Conservation (phyloP, 2,329 filamentous ascomycete genomes). For the Aspergillus piperis region DNA sequence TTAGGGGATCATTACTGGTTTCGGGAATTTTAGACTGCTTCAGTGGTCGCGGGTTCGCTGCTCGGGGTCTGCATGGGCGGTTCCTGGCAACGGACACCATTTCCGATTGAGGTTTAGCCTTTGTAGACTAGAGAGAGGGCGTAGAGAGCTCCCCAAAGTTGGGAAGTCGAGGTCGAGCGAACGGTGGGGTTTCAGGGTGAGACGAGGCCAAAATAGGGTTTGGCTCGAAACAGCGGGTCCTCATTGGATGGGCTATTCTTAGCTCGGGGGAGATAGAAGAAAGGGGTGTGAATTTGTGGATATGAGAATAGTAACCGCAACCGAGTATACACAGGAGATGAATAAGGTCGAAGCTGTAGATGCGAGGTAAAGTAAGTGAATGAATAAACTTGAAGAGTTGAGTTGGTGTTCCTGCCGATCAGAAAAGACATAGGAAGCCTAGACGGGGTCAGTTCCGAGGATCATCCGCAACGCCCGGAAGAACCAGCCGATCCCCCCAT, state of each 20-base stretch:
- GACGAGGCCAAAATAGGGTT: background rate
- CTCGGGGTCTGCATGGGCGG: background rate
- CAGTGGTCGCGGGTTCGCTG: background rate
- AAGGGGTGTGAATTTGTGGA: background rate
- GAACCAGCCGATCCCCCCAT: conserved; percentile 2
- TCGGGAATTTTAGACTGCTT: background rate
- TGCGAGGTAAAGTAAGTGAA: background rate
- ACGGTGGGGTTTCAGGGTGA: conserved; percentile 11
- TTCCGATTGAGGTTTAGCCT: background rate
- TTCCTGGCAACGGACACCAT: background rate
- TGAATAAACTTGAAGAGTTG: background rate
- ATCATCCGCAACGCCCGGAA: conserved; percentile 1
- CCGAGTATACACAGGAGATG: background rate
- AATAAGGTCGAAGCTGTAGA: background rate
- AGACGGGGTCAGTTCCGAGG: background rate
- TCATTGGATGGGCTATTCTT: background rate
- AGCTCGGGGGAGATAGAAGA: background rate
- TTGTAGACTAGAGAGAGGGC: background rate
- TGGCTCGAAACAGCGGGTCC: background rate
- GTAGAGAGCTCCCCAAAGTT: background rate
- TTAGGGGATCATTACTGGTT: background rate
- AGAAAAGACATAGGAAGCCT: background rate
- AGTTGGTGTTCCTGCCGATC: background rate
- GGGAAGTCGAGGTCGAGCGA: background rate
- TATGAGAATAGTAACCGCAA: background rate